Evolutionary conservation across 2,329 filamentous ascomycete species (phyloP).

Genomic region (Colletotrichum abscissum): DNA sequence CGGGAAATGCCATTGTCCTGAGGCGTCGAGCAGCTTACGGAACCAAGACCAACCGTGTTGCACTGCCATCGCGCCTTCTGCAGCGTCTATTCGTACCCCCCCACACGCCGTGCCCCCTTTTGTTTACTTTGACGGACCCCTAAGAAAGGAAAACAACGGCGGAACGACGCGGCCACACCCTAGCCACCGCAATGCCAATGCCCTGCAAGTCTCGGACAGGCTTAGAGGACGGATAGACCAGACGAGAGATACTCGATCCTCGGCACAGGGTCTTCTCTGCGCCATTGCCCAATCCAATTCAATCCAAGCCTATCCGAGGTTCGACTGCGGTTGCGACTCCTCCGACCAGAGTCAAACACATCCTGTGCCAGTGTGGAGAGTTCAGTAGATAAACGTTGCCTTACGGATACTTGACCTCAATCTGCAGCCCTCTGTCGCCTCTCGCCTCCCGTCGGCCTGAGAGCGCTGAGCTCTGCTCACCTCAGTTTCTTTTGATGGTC

Average conservation of each 20-base stretch:
- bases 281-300: background rate
- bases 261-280: too few relatives aligned
- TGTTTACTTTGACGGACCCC: background rate
- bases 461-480: background rate
- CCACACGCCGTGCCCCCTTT: background rate
- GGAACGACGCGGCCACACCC: slow-evolving; percentile 10
- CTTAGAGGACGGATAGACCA: background rate
- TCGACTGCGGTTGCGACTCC: background rate
- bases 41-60: slow-evolving; percentile 26
- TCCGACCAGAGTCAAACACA: slow-evolving; percentile 20
- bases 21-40: slow-evolving; percentile 6
- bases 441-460: background rate
- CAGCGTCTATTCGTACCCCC: slow-evolving; percentile 2
- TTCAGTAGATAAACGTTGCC: background rate
- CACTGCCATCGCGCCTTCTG: slow-evolving; percentile 19
- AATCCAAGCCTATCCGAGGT: background rate
- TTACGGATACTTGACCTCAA: background rate
- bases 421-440: background rate
- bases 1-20: slow-evolving; percentile 28
- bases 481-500: background rate
- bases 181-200: background rate
- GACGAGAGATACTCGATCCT: background rate
- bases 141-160: background rate
- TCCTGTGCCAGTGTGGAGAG: too few relatives aligned
- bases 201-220: background rate